Evolutionary conservation across 441 rosid genomes (phyloP).

Genomic region (Bocquillonia castaneifolia): DNA sequence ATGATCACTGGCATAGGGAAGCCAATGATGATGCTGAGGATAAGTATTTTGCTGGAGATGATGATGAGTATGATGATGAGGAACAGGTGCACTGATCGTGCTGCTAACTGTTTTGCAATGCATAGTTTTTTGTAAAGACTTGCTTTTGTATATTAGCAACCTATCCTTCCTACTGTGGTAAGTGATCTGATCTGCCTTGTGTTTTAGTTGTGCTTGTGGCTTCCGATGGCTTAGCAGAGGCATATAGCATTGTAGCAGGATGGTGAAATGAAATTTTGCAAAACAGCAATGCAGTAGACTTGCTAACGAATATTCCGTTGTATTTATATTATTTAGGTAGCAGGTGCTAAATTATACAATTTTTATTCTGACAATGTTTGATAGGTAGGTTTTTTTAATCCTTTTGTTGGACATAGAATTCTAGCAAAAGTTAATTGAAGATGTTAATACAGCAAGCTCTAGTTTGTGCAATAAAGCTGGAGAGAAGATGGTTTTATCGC

Average conservation of each 20-base stretch:
- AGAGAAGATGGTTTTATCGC: too few species aligned
- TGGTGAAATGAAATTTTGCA: background rate
- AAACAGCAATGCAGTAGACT: background rate
- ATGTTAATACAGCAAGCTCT: too few species aligned
- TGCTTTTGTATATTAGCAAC: conserved; percentile 14
- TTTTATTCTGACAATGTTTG: too few species aligned
- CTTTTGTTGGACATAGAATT: too few species aligned
- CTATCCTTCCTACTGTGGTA: background rate
- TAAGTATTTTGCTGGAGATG: conserved; percentile 73
- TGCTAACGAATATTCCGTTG: background rate
- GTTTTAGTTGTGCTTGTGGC: background rate
- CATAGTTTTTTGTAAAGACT: background rate
- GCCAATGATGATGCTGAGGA: conserved; percentile 78
- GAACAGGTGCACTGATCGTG: background rate
- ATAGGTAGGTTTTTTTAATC: too few species aligned
- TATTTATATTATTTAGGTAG: too few species aligned
- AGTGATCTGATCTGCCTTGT: background rate
- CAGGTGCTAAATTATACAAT: background rate
- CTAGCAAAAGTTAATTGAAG: too few species aligned
- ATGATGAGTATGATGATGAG: conserved; percentile 21
- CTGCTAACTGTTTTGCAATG: background rate
- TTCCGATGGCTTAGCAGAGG: background rate
- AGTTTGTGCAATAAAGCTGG: too few species aligned
- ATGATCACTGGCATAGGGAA: conserved; percentile 91
- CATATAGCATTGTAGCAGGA: background rate